These are phyloP conservation scores for Aspergillus arachidicola DNA, from an alignment of 2,329 filamentous ascomycete species.

Conservation along the genomic window DNA sequence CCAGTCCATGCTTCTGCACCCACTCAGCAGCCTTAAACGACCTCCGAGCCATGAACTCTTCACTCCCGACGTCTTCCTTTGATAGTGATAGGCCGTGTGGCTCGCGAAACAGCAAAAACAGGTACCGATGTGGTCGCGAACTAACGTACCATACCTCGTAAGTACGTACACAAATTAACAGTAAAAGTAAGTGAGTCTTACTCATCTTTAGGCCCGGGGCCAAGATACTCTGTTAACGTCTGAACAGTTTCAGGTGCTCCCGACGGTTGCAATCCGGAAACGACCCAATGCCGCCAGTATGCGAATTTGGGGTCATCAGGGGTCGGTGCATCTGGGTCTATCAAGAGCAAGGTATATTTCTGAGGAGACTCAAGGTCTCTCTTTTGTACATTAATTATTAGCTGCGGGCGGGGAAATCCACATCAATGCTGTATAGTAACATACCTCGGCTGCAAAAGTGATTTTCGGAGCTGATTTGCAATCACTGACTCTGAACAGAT, in stretches of 20 bases:
- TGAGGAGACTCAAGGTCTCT: neutral
- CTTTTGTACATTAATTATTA: neutral
- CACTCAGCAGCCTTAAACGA: conserved; percentile 19
- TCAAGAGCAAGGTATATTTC: conserved; percentile 17
- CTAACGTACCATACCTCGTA: conserved; percentile 1
- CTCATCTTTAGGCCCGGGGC: conserved; percentile 23
- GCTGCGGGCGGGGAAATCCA: neutral
- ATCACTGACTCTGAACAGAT: conserved; percentile 19
- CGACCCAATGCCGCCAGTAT: conserved; percentile 23
- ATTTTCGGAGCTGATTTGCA: conserved; percentile 13
- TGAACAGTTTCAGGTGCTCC: neutral
- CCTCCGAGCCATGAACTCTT: conserved; percentile 18
- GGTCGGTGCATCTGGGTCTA: conserved; percentile 20
- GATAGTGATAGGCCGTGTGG: conserved; percentile 2
- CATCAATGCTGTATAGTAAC: neutral
- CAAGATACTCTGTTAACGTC: conserved; percentile 20
- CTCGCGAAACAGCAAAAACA: conserved; percentile 20
- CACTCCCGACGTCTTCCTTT: conserved; percentile 19
- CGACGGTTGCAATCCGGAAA: conserved; percentile 10
- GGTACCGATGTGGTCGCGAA: conserved; percentile 18
- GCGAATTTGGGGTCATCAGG: conserved; percentile 22
- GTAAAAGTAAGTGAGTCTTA: neutral
- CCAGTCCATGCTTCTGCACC: conserved; percentile 11
- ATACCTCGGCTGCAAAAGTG: conserved; percentile 13
- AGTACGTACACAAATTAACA: neutral